Evolutionary conservation across 1,139 yeast species (phyloP), one percentile per base, ranked within the genome.

Genomic region (Geotrichum candidum): DNA sequence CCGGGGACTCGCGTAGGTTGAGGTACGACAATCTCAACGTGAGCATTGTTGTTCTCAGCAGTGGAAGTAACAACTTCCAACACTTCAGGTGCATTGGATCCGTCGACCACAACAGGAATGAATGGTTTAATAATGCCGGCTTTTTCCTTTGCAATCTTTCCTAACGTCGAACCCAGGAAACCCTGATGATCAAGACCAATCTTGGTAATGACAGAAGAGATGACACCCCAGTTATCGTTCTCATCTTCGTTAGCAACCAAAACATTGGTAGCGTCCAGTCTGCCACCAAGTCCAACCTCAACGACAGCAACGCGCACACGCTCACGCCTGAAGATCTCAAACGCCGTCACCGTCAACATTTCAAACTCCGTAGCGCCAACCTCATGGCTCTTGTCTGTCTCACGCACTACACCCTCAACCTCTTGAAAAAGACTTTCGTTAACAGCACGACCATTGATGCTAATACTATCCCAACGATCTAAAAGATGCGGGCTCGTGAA

Each of bases 231-330:
- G 10, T 33, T 10, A 3, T 48, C 35, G 22, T 29, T 23, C 10
- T 54, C 68, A n/a, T 65, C 64, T 15, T 65, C 62, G 52, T 67
- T 61, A 1, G 72, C 53, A 62, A 69, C 56, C 60, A 82, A 60
- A 65, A 86, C 89, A 75, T 92, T 92, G 0, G 98, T 92, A 1
- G 97, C 91, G 74, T 92, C 98, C 48, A 86, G 73, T 52, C 89
- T 73, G 0, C 98, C 98, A 1, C 98, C 98, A 6, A 92, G 77
- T 0, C 98, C 98, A 2, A 90, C 97, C 71, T 92, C 98, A 41
- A 92, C 76, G 0, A 91, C 83, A 0, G 96, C 96, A 65, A 88
- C 75, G 46, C 86, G 84, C 1, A 90, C 87, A 13, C 79, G 74
- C 57, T 80, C 80, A 9, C 80, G 70, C 56, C 80, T 80, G 73